Evolutionary conservation across 176 grass and related monocot species (phyloP), one percentile per base, ranked within the genome.

Genomic region (Musa itinerans): DNA sequence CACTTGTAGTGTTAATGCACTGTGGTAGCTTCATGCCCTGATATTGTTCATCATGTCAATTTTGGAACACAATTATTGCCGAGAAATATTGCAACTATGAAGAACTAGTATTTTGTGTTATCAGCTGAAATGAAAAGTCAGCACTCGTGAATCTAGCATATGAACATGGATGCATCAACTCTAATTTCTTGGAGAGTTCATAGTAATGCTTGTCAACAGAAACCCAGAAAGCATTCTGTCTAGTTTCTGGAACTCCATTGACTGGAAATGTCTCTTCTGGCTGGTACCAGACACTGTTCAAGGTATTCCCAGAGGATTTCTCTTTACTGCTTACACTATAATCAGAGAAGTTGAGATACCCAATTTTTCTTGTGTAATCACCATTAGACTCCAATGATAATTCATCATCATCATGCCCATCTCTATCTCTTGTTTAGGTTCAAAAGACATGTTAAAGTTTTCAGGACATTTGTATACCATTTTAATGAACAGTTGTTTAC

Each of bases 211-310:
- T 68, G 69, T 80, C 76, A 14, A 82, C 84, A 11, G 74, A 26
- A 29, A 84, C 66, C 89, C 89, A 91, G 43, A 91, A 65, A 56
- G 50, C 82, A 66, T 87, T 85, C 2, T 43, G 11, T 59, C 82
- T 73, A 2, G 68, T 76, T 76, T 91, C 82, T 11, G 85, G 89
- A 50, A 73, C 71, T 61, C 82, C 72, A 54, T 20, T 69, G 20
- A 43, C 76, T 15, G 85, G 85, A 79, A 91, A 91, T 15, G 85
- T 50, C 76, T 85, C 85, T 53, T 87, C 89, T 27, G 79, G 79
- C 70, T 91, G 89, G 76, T 85, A 91, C 89, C 82, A 91, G 5
- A 87, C 89, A 59, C 75, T 74, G 79, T 87, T 91, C 67, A 91
- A 78, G 24, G 76, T 72, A 67, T 79, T 91, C 23, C 15, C 57